Evolutionary conservation across 2,329 filamentous ascomycete species (phyloP).

Genomic region (Seiridium cupressi): DNA sequence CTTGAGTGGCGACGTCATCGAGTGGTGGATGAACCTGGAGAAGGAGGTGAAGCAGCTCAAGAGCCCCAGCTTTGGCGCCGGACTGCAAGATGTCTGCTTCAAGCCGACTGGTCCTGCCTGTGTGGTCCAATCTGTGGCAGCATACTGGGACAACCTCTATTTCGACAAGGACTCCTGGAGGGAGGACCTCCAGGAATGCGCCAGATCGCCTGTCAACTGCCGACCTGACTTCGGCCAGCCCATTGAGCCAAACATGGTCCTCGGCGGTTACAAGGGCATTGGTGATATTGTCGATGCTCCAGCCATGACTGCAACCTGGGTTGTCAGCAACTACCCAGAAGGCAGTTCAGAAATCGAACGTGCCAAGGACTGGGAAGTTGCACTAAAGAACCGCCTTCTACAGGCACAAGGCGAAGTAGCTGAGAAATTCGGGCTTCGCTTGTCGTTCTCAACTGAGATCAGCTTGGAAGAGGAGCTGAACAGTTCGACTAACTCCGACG

Average conservation of each 20-base stretch:
- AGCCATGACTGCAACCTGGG: slow-evolving; percentile 90
- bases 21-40: slow-evolving; percentile 94
- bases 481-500: slow-evolving; percentile 97
- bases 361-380: slow-evolving; percentile 87
- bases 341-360: slow-evolving; percentile 66
- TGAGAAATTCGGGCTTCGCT: slow-evolving; percentile 68
- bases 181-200: slow-evolving; percentile 68
- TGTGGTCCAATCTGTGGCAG: slow-evolving; percentile 88
- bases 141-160: slow-evolving; percentile 77
- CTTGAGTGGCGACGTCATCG: slow-evolving; percentile 81
- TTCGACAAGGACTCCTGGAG: slow-evolving; percentile 69
- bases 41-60: slow-evolving; percentile 70
- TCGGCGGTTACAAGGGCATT: slow-evolving; percentile 73
- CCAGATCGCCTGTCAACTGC: slow-evolving; percentile 77
- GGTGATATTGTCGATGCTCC: slow-evolving; percentile 68
- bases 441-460: slow-evolving; percentile 95
- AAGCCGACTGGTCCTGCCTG: slow-evolving; percentile 89
- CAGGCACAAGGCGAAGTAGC: slow-evolving; percentile 78
- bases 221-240: slow-evolving; percentile 88
- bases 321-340: slow-evolving; percentile 82
- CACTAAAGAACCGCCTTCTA: slow-evolving; percentile 70
- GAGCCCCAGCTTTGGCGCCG: slow-evolving; percentile 65
- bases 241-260: slow-evolving; percentile 77
- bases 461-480: slow-evolving; percentile 95
- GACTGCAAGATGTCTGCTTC: slow-evolving; percentile 84